These are phyloP conservation scores for Hypocrella siamensis DNA, from an alignment of 2,329 filamentous ascomycete species.

Conservation along the genomic window DNA sequence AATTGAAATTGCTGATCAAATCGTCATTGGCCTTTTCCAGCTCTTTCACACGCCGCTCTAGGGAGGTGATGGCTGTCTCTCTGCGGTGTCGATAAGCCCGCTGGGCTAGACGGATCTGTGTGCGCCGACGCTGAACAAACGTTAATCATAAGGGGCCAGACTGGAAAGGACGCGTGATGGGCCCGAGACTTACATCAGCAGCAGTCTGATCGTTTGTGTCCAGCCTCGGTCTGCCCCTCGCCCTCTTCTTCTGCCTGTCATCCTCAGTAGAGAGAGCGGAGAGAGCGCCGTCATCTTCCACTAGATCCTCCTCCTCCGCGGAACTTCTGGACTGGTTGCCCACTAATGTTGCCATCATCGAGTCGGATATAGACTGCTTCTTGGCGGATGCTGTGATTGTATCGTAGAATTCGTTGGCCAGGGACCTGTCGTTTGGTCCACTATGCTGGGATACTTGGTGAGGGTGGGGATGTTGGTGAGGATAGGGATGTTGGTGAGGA, in stretches of 20 bases:
- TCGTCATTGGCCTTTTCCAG: conserved; percentile 56
- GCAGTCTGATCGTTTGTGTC: conserved; percentile 66
- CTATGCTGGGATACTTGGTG: too few species aligned
- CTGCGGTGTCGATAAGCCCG: conserved; percentile 74
- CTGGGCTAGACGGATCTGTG: conserved; percentile 77
- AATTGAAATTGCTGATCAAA: conserved; percentile 57
- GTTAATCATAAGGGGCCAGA: not conserved
- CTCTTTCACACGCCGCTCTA: conserved; percentile 54
- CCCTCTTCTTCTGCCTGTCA: conserved; percentile 38
- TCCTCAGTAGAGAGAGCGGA: too few species aligned
- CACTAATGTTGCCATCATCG: too few species aligned
- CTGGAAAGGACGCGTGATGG: not conserved
- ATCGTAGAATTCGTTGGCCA: too few species aligned
- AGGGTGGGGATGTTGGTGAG: too few species aligned
- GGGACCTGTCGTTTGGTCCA: too few species aligned
- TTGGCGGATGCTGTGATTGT: too few species aligned
- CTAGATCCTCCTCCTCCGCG: too few species aligned
- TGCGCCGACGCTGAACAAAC: conserved; percentile 52
- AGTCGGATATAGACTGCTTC: too few species aligned
- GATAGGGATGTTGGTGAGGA: too few species aligned
- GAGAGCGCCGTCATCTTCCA: too few species aligned
- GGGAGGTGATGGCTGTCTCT: conserved; percentile 59
- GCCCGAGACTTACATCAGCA: conserved; percentile 45
- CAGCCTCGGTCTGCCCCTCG: conserved; percentile 58
- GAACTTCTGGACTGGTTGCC: too few species aligned